A percentile compares a stretch with the other conserved stretches of the same genome.
These are phyloP conservation scores for Dendryphion nanum DNA, from an alignment of 2,329 filamentous ascomycete species.

Conservation along the genomic window DNA sequence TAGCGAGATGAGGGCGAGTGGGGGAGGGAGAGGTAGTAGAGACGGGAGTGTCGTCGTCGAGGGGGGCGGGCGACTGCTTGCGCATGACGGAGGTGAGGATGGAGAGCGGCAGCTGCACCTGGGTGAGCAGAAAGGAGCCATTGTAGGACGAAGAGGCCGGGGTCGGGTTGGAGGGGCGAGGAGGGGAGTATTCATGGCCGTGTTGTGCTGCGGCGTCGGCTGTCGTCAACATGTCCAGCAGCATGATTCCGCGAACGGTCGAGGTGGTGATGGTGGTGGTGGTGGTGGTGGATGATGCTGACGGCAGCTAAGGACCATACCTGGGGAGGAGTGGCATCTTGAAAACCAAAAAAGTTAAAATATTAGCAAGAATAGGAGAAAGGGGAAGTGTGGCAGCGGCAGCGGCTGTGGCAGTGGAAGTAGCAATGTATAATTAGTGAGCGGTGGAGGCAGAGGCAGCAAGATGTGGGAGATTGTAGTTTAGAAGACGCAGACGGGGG, in stretches of 20 bases:
- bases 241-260: constrained; percentile 30
- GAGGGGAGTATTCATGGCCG: constrained; percentile 29
- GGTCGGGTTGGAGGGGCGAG: constrained; percentile 12
- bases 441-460: no score
- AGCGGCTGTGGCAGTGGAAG: no score
- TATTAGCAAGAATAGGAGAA: no score
- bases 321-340: not conserved
- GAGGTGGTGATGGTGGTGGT: no score
- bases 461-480: no score
- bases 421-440: no score
- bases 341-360: no score
- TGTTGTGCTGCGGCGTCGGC: constrained; percentile 35
- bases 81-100: constrained; percentile 31
- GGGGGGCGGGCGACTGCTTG: constrained; percentile 18
- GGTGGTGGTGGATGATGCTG: constrained; percentile 5
- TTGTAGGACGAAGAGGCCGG: constrained; percentile 16
- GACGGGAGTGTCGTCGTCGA: not conserved
- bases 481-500: no score
- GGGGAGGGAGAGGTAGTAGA: not conserved
- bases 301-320: constrained; percentile 7
- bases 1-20: not conserved
- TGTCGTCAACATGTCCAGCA: constrained; percentile 40
- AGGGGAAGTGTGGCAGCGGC: no score
- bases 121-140: constrained; percentile 29
- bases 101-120: constrained; percentile 34